Percentiles rank a stretch among this genome's conserved stretches.
Evolutionary conservation across 2,329 filamentous ascomycete species (phyloP).

Genomic region (Diaporthe citriasiana): DNA sequence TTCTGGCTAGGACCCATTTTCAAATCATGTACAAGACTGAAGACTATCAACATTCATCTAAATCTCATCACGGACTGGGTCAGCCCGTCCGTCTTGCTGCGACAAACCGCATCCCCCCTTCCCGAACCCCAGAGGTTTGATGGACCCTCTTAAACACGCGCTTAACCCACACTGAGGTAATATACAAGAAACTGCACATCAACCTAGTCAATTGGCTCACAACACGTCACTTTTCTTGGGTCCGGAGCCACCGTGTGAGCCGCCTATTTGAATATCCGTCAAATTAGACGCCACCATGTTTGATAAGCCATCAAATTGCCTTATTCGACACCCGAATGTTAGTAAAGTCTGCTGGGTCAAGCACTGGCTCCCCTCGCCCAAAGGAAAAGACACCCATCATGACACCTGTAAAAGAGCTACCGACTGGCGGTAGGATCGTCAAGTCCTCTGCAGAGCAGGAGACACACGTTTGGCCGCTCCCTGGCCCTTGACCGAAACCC

Average conservation of each 20-base stretch:
- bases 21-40: background rate
- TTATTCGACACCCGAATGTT: slow-evolving; percentile 42
- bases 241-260: background rate
- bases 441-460: slow-evolving; percentile 43
- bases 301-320: background rate
- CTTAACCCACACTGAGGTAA: background rate
- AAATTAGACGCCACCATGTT: background rate
- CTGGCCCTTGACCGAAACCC: background rate
- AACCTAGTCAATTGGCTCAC: background rate
- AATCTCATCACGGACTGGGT: slow-evolving; percentile 14
- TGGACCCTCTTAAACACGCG: background rate
- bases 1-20: background rate
- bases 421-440: slow-evolving; percentile 49
- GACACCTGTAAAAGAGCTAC: slow-evolving; percentile 50
- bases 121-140: background rate
- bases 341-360: slow-evolving; percentile 51
- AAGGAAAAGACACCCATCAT: slow-evolving; percentile 52
- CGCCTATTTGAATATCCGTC: too few species aligned
- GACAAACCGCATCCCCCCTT: background rate
- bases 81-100: background rate
- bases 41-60: background rate
- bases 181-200: background rate
- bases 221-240: background rate
- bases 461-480: background rate
- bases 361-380: slow-evolving; percentile 49